Evolutionary conservation across 345 rosid genomes (phyloP), one percentile per base, ranked within the genome.

Genomic region (Nasturtium officinale): DNA sequence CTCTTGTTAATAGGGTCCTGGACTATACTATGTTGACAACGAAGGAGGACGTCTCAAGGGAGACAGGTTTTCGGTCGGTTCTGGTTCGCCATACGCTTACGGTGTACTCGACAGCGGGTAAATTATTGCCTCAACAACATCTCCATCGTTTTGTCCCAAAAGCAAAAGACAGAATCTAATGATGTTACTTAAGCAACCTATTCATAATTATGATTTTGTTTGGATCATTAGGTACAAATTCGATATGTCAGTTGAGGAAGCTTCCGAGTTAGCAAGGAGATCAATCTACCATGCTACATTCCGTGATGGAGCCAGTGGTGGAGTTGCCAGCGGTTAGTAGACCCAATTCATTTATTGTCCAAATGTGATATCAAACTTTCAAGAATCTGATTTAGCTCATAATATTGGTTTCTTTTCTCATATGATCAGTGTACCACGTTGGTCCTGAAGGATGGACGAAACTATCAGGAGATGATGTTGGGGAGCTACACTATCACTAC

Each of bases 271-370:
- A 83, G 99, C 96, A 38, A 83, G 96, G 77, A 87, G 99, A 78
- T 79, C 98, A 72, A 96, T 96, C 76, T 96, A 96, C 80, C 99
- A 92, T 75, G 99, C 99, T 8, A 95, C 99, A 40, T 96, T 90
- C 85, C 87, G 99, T 23, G 99, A 96, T 79, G 99, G 92, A 55
- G 98, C 99, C 77, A 96, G 99, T 83, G 99, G 99, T 80, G 99
- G 99, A 69, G 98, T 96, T 46, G 99, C 96, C 42, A 96, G 99
- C 79, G 98, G 98, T 96, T 66, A 82, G 73, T 51, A 52, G 72
- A 63, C 60, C 46, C 17, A 26, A 51, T 42, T 30, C 58, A 51
- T 47, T 30, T 64, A 12, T 28, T 20, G 42, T 50, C 21, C 50
- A 61, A 17, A 20, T 60, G 20, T 54, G 48, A 28, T 62, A 54